Percentiles rank a stretch among this genome's conserved stretches.
Evolutionary conservation across 2,329 filamentous ascomycete genomes (phyloP).

Genomic region (Calonectria pauciramosa): DNA sequence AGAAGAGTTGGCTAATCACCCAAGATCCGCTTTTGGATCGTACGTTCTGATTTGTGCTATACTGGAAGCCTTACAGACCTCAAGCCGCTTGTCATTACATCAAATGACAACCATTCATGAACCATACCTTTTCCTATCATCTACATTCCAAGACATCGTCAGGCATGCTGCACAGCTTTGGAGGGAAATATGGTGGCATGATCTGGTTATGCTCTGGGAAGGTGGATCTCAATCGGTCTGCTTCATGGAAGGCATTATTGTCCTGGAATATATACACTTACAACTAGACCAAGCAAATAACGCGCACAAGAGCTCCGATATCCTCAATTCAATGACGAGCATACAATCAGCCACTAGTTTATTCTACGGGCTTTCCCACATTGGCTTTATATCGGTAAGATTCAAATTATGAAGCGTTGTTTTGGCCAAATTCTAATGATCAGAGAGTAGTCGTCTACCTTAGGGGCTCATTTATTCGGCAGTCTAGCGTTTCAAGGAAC

Average conservation of each 20-base stretch:
- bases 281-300: background rate
- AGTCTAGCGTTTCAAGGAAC: background rate
- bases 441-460: background rate
- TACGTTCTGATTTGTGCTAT: background rate
- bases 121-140: background rate
- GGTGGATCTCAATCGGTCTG: background rate
- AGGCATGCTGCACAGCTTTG: background rate
- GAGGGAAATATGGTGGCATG: background rate
- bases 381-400: background rate
- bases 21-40: background rate
- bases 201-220: background rate
- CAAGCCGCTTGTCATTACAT: background rate
- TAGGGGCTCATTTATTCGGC: background rate
- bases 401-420: background rate
- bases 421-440: background rate
- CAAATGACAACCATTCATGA: background rate
- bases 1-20: background rate
- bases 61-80: background rate
- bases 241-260: background rate
- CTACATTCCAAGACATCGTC: background rate
- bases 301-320: too few species aligned
- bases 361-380: background rate
- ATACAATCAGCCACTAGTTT: background rate
- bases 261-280: background rate
- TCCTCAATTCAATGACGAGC: background rate